phyloP scores from a whole-genome alignment of 2,329 filamentous ascomycete species.

The Scytalidium sp. region DNA sequence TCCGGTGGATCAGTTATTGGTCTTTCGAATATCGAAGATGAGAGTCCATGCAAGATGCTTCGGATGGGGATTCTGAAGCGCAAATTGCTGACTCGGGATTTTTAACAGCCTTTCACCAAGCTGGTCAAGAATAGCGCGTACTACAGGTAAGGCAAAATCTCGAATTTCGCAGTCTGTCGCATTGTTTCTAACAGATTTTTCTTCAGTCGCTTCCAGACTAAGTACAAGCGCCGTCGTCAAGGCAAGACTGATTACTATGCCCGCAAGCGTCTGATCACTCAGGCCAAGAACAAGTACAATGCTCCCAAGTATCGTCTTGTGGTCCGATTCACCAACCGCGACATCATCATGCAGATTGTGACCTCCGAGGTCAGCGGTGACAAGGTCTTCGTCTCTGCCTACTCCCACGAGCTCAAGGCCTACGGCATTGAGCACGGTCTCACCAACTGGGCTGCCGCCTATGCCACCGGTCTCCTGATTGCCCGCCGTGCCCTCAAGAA shows the following conservation, averaged over 20 bases:
- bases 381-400: slow-evolving; percentile 92
- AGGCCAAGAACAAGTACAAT: slow-evolving; percentile 99
- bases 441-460: slow-evolving; percentile 99
- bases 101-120: slow-evolving; percentile 81
- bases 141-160: slow-evolving; percentile 72
- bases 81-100: slow-evolving; percentile 97
- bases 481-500: slow-evolving; percentile 96
- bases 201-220: slow-evolving; percentile 96
- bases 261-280: slow-evolving; percentile 98
- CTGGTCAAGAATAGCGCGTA: slow-evolving; percentile 96
- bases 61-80: slow-evolving; percentile 90
- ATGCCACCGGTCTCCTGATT: slow-evolving; percentile 93
- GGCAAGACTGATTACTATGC: slow-evolving; percentile 99
- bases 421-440: slow-evolving; percentile 98
- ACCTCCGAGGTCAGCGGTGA: slow-evolving; percentile 94
- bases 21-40: slow-evolving; percentile 15
- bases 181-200: slow-evolving; percentile 16
- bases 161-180: slow-evolving; percentile 2
- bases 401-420: slow-evolving; percentile 95
- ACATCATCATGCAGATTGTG: slow-evolving; percentile 98
- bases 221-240: slow-evolving; percentile 95
- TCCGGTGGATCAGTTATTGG: not conserved
- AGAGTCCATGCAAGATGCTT: slow-evolving; percentile 99
- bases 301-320: slow-evolving; percentile 99
- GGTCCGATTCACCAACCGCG: slow-evolving; percentile 98